Evolutionary conservation across 2,329 filamentous ascomycete species (phyloP).

Genomic region (Colletotrichum somersetense): DNA sequence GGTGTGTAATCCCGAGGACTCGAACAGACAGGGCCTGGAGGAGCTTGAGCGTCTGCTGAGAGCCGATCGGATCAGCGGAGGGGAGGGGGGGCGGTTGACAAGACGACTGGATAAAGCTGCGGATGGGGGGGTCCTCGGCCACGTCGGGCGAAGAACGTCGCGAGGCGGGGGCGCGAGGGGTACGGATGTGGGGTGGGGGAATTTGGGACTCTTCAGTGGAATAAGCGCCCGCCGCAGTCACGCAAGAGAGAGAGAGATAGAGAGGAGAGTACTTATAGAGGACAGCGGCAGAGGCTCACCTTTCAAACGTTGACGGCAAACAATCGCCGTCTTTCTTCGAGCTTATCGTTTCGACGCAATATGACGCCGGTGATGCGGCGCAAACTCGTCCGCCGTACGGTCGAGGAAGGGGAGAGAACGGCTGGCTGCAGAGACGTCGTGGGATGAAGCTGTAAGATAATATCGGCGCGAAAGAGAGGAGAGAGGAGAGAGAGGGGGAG

Average conservation of each 20-base stretch:
- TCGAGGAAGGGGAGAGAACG: background rate
- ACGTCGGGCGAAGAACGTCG: slow-evolving; percentile 38
- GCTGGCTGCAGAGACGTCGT: slow-evolving; percentile 3
- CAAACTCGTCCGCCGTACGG: background rate
- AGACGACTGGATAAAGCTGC: slow-evolving; percentile 11
- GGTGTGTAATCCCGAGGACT: slow-evolving; percentile 27
- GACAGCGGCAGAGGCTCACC: background rate
- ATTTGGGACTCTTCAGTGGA: slow-evolving; percentile 21
- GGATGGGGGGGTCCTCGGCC: slow-evolving; percentile 22
- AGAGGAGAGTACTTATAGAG: background rate
- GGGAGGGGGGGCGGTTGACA: background rate
- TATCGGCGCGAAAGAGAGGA: background rate
- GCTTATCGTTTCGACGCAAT: background rate
- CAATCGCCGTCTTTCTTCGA: background rate
- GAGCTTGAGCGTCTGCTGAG: slow-evolving; percentile 32
- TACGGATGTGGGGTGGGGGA: slow-evolving; percentile 27
- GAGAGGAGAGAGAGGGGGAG: too few species aligned
- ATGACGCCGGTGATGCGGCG: background rate
- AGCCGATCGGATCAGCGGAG: slow-evolving; percentile 32
- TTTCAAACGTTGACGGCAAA: background rate
- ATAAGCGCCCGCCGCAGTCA: background rate
- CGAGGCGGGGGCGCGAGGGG: slow-evolving; percentile 40
- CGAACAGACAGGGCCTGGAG: slow-evolving; percentile 14
- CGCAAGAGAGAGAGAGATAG: background rate
- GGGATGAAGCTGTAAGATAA: background rate